A percentile compares a stretch with the other conserved stretches of the same genome.
phyloP scores from a whole-genome alignment of 768 basidiomycete genomes.

The Boletus coccyginus region DNA sequence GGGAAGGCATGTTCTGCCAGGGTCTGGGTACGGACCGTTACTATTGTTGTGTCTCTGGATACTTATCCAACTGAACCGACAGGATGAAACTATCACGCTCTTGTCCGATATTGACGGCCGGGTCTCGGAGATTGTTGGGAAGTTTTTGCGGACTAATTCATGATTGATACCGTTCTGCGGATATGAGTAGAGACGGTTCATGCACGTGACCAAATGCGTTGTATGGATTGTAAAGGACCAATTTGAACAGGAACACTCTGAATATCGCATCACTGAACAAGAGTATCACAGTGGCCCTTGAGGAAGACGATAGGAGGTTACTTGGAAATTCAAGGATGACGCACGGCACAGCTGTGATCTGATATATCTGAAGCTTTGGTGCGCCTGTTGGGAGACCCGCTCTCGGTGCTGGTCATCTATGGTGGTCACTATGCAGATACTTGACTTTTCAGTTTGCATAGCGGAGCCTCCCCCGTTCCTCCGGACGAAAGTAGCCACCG shows the following conservation, averaged over 20 bases:
- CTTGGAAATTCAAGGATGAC: too few relatives aligned
- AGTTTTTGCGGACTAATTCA: background rate
- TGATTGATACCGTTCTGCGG: background rate
- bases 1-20: constrained; percentile 24
- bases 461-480: accelerated
- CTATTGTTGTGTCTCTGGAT: background rate
- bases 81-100: constrained; percentile 24
- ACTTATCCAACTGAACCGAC: background rate
- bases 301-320: constrained; percentile 53
- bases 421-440: background rate
- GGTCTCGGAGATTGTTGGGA: constrained; percentile 19
- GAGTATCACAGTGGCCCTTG: constrained; percentile 50
- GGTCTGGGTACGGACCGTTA: constrained; percentile 31
- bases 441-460: background rate
- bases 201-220: constrained; percentile 33
- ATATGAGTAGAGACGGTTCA: background rate
- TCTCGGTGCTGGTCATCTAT: too few relatives aligned
- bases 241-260: constrained; percentile 25
- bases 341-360: too few relatives aligned
- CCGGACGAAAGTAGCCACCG: background rate
- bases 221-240: constrained; percentile 19
- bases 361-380: too few relatives aligned
- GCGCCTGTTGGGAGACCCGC: too few relatives aligned
- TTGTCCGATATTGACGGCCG: constrained; percentile 21
- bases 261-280: constrained; percentile 22